A percentile compares a stretch with the other conserved stretches of the same genome.
phyloP scores from a whole-genome alignment of 805 yeast genomes.

The Candida succiphila region DNA sequence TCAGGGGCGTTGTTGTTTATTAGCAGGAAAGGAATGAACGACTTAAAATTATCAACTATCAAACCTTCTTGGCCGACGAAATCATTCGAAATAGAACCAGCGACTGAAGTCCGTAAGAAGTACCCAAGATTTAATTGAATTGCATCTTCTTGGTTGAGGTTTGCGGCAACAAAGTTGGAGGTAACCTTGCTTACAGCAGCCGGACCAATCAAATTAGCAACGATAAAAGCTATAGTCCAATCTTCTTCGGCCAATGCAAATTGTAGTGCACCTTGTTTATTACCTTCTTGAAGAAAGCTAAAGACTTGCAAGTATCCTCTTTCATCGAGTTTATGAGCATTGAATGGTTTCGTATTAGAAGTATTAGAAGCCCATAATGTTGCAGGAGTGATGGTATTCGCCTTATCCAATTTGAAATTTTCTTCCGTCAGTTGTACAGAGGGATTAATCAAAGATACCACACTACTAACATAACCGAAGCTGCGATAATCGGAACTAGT shows the following conservation, averaged over 20 bases:
- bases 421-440: conserved; percentile 19
- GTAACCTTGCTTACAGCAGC: conserved; percentile 37
- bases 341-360: conserved; percentile 8
- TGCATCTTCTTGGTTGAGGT: conserved; percentile 11
- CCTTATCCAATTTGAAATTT: neutral
- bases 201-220: conserved; percentile 58
- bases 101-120: conserved; percentile 15
- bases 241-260: conserved; percentile 53
- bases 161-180: conserved; percentile 19
- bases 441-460: conserved; percentile 33
- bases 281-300: conserved; percentile 46
- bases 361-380: neutral
- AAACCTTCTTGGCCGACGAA: conserved; percentile 16
- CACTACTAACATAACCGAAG: conserved; percentile 19
- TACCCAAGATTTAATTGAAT: conserved; percentile 18
- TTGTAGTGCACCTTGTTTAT: conserved; percentile 54
- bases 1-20: conserved; percentile 16
- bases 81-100: conserved; percentile 8
- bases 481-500: conserved; percentile 19
- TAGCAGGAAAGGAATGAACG: conserved; percentile 20
- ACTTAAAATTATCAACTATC: conserved; percentile 18
- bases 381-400: too few species aligned
- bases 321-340: conserved; percentile 15
- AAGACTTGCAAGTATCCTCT: conserved; percentile 19
- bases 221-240: conserved; percentile 68